Evolutionary conservation across 306 rosid species (phyloP), one percentile per base, ranked within the genome.

Genomic region (Phaseolus lunatus): DNA sequence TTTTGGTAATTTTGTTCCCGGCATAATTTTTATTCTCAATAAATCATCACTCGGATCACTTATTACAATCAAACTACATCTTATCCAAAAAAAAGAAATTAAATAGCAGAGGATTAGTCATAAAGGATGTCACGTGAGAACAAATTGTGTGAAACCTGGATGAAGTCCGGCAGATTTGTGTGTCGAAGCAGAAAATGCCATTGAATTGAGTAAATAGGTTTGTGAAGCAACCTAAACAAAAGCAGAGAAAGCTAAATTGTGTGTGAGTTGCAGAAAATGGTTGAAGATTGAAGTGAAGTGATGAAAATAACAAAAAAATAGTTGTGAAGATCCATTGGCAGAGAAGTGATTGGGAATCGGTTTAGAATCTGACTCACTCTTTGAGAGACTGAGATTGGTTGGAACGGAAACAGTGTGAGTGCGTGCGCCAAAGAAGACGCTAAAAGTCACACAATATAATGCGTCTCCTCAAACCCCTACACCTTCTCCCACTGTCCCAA

Each of bases 181-280:
- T 84, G 66, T 86, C 18, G 87, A 54, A 37, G 87, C 84, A n/a
- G 85, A 35, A 85, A 84, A 75, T 11, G 90, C 85, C 93, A 91
- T 61, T 87, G 69, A 73, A 7, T 37, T 18, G 7, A 79, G 78
- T 9, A 39, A 65, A 37, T 27, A 65, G n/a, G 9, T 33, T 33
- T 7, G 24, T 16, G 70, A 64, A 8, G 7, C 14, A 43, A 22
- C 33, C 7, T 20, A 67, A 67, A 24, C 8, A 14, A 65, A 65
- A 45, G n/a, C n/a, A 44, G 29, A 57, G 26, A 2, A 24, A 47
- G 48, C 26, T 54, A 19, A 67, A 64, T 22, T 9, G 3, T 9
- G 45, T 0, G 78, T n/a, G 48, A 58, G 45, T 27, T 18, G 31
- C 18, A 65, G 20, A 39, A 5, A 33, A 3, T 35, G 10, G 67